Evolutionary conservation across 768 basidiomycete genomes (phyloP), one percentile per base, ranked within the genome.

Genomic region (Xerocomus potaroensis): DNA sequence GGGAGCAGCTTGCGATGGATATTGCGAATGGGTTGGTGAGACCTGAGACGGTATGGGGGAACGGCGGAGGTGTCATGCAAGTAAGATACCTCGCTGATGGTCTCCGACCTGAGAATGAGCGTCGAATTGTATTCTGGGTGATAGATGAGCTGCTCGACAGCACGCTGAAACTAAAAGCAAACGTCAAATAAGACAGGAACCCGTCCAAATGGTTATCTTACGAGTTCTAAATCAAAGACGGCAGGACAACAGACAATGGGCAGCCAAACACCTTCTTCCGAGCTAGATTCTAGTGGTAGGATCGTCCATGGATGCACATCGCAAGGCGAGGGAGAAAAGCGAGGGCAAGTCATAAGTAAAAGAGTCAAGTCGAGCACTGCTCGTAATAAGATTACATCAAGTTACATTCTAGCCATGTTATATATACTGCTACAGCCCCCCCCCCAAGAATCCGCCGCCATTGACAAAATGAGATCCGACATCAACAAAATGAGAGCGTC

Each of bases 91-190:
- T 63, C 57, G n/a, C 34, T 38, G 30, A 87, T 40, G 3, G 76
- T 77, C 31, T 95, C 89, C 0, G 92, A 87, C 2, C 94, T 80
- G 15, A 97, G 70, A 47, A 97, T 95, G 22, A 95, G 76, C 0
- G 89, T 87, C 0, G 91, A 91, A 60, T 94, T 95, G 63, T 91
- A 90, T 60, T 97, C 94, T 6, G 94, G 94, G 60, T 95, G 91
- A 30, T 87, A 77, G 7, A 92, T 72, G 15, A 95, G 71, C 51
- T 90, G 85, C 21, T 76, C 77, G 26, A 86, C 63, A 0, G 87
- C 88, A 1, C 64, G 59, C 53, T 86, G 79, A 60, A 96, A 96
- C 90, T 92, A 51, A 15, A 39, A 29, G 22, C 18, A 9, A n/a
- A 30, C 12, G 33, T 40, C 22, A 38, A 33, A 14, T 14, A 9